Evolutionary conservation across 176 grass and related monocot genomes (phyloP), one percentile per base, ranked within the genome.

Genomic region (Urochloa ruziziensis): DNA sequence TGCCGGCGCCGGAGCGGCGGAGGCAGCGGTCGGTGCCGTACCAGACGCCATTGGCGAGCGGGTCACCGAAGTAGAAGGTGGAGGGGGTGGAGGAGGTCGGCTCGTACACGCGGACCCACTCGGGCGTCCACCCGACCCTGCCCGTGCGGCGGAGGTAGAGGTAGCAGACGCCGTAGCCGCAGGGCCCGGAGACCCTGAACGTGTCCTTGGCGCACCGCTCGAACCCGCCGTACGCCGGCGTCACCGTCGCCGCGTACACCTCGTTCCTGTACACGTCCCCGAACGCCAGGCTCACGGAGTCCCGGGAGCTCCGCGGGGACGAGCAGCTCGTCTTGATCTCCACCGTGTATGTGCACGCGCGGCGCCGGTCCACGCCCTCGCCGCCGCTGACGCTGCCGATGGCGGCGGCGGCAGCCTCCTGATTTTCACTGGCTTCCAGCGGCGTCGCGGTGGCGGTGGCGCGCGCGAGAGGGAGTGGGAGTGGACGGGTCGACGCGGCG

Each of bases 91-190:
- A 7, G 11, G 71, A 42, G 17, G 74, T 9, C 60, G 92, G 89
- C 84, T 95, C 89, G 48, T 91, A 98, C 36, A 95, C 88, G 75
- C 90, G 44, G 10, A 98, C 80, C 84, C 90, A 95, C 25, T 92
- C 79, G 1, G 96, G 96, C 61, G 78, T 85, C 92, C 92, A 98
- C 19, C 92, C 89, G 34, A 51, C 82, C 34, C 69, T 16, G 1
- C 92, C 90, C 18, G 85, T 43, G 37, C 95, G 88, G 72, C 89
- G 81, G 77, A 98, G 82, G 79, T 98, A 98, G 43, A 98, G 85
- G 84, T 95, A 98, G 90, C 92, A 98, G 70, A 93, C 78, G 46
- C 90, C 92, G 76, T 94, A 94, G 29, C 92, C 92, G 49, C 95
- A 97, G 14, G 95, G 95, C 0, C 95, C 95, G 5, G 69, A 23